phyloP scores from a whole-genome alignment of 1,139 yeast genomes.

The Kazachstania sp. region DNA sequence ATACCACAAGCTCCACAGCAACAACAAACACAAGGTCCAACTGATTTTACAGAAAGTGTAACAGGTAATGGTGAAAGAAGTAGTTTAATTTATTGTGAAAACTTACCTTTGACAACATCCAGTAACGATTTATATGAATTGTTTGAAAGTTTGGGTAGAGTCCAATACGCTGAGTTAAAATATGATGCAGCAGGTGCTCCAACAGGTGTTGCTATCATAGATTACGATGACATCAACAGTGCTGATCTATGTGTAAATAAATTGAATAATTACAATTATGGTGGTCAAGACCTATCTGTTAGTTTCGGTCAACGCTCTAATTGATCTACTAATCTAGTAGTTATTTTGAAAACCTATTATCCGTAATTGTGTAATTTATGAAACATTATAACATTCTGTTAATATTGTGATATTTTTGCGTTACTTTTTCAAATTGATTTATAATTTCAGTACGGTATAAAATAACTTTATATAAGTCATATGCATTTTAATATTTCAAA shows the following conservation, averaged over 20 bases:
- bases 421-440: too few relatives aligned
- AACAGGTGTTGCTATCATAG: constrained; percentile 77
- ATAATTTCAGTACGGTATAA: too few relatives aligned
- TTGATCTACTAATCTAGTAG: neutral
- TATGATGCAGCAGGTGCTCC: constrained; percentile 59
- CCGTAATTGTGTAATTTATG: neutral
- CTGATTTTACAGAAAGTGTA: constrained; percentile 17
- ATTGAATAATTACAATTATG: constrained; percentile 73
- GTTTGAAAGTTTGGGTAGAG: constrained; percentile 78
- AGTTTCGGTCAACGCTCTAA: constrained; percentile 44
- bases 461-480: too few relatives aligned
- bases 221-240: constrained; percentile 56
- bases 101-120: constrained; percentile 83
- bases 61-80: constrained; percentile 47
- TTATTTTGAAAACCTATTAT: neutral
- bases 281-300: constrained; percentile 63
- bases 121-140: constrained; percentile 77
- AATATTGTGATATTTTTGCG: neutral
- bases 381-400: neutral
- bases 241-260: constrained; percentile 71
- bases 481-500: too few relatives aligned
- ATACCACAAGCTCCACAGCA: constrained; percentile 6
- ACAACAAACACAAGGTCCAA: neutral
- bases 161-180: constrained; percentile 70
- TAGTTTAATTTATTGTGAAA: constrained; percentile 59